phyloP scores from a whole-genome alignment of 768 basidiomycete species.

The Termitomyces sp. region DNA sequence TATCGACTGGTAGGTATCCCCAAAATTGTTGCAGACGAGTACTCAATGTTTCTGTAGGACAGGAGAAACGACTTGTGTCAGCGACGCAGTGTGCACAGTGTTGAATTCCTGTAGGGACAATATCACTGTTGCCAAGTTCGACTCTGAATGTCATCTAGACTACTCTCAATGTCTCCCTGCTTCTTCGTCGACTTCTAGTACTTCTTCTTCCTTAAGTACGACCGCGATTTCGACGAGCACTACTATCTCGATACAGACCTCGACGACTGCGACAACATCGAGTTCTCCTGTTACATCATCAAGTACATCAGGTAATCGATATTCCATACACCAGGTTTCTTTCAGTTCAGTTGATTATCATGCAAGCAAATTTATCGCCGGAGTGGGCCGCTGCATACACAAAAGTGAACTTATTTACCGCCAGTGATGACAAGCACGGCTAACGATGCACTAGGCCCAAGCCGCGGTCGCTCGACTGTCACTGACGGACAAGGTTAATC shows the following conservation, averaged over 20 bases:
- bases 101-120: constrained; percentile 36
- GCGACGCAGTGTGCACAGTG: constrained; percentile 36
- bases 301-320: constrained; percentile 16
- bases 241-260: constrained; percentile 9
- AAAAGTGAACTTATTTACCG: constrained; percentile 30
- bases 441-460: constrained; percentile 30
- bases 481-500: constrained; percentile 48
- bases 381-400: constrained; percentile 50
- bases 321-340: background rate
- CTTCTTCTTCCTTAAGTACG: constrained; percentile 11
- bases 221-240: constrained; percentile 16
- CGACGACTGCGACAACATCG: constrained; percentile 18
- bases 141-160: constrained; percentile 20
- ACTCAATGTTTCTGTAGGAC: constrained; percentile 26
- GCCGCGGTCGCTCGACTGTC: constrained; percentile 45
- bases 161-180: constrained; percentile 48
- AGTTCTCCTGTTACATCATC: constrained; percentile 15
- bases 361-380: constrained; percentile 35
- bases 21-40: background rate
- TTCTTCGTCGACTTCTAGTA: constrained; percentile 15
- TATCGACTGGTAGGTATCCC: constrained; percentile 35
- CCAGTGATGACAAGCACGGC: background rate
- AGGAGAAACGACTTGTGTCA: constrained; percentile 42
- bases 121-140: background rate
- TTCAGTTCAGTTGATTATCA: background rate